Evolutionary conservation across 805 yeast genomes (phyloP).

Genomic region (Kodamaea fukazawae): DNA sequence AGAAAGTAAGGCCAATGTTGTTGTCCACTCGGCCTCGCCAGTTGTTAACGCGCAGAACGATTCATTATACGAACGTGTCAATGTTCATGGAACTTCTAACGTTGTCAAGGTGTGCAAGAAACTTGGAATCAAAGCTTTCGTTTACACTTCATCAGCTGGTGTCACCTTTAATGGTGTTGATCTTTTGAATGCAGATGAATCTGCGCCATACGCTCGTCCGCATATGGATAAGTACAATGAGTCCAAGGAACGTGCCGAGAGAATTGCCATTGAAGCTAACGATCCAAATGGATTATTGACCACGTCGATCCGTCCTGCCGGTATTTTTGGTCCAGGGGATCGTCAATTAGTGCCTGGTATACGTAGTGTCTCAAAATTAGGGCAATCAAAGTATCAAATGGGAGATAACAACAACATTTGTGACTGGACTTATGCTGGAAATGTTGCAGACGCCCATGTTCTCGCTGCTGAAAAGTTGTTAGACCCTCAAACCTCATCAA

Average conservation of each 20-base stretch:
- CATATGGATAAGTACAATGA: conserved; percentile 98
- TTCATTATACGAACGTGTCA: conserved; percentile 81
- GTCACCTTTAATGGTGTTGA: conserved; percentile 96
- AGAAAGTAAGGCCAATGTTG: conserved; percentile 60
- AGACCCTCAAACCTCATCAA: conserved; percentile 36
- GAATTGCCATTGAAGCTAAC: conserved; percentile 72
- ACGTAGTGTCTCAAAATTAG: conserved; percentile 73
- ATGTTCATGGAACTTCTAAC: conserved; percentile 83
- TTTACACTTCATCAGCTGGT: conserved; percentile 96
- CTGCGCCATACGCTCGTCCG: conserved; percentile 85
- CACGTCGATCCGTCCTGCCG: conserved; percentile 92
- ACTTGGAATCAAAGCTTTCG: conserved; percentile 59
- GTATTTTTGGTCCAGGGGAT: conserved; percentile 98
- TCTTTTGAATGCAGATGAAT: conserved; percentile 86
- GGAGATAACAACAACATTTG: conserved; percentile 93
- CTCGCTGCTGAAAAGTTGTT: conserved; percentile 80
- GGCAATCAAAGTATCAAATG: conserved; percentile 88
- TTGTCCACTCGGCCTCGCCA: conserved; percentile 97
- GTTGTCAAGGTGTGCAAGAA: conserved; percentile 62
- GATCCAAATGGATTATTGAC: conserved; percentile 60
- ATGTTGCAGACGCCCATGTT: conserved; percentile 95
- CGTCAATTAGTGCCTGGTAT: conserved; percentile 94
- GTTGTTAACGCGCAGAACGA: conserved; percentile 78
- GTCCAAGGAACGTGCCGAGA: conserved; percentile 91
- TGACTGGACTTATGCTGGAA: conserved; percentile 98